These are phyloP conservation scores for Aspergillus incahuasiensis DNA, from an alignment of 495 filamentous ascomycete species.

Conservation along the genomic window DNA sequence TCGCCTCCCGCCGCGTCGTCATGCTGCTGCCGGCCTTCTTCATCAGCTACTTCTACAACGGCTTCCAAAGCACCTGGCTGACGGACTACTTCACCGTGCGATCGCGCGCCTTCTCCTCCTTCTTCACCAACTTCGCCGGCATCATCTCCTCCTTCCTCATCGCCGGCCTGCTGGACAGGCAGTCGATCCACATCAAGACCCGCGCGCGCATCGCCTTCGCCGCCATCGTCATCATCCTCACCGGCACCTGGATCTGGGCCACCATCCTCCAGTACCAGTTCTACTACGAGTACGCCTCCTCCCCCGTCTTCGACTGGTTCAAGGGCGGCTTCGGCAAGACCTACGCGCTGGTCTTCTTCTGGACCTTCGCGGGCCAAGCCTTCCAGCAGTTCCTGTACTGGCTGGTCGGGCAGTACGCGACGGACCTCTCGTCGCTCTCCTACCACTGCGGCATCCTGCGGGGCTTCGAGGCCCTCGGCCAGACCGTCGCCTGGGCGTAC, in stretches of 20 bases:
- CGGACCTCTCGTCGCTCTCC: conserved; percentile 29
- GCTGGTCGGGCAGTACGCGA: conserved; percentile 31
- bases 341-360: conserved; percentile 33
- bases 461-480: conserved; percentile 31
- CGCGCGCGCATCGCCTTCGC: conserved; percentile 25
- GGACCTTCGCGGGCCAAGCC: conserved; percentile 29
- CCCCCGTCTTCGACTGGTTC: conserved; percentile 32
- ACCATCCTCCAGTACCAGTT: conserved; percentile 28
- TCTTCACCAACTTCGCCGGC: conserved; percentile 34
- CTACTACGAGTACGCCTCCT: conserved; percentile 20
- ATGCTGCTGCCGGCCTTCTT: conserved; percentile 30
- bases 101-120: conserved; percentile 30
- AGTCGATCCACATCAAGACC: conserved; percentile 33
- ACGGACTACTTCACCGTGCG: conserved; percentile 33
- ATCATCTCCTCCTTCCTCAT: conserved; percentile 31
- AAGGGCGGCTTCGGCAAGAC: conserved; percentile 28
- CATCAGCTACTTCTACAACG: conserved; percentile 38
- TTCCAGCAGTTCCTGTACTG: conserved; percentile 36
- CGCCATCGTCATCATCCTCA: conserved; percentile 23
- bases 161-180: conserved; percentile 27
- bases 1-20: conserved; percentile 26
- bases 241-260: conserved; percentile 33
- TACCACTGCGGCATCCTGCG: conserved; percentile 32
- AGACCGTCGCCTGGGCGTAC: conserved; percentile 33
- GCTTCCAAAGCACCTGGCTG: conserved; percentile 30